Evolutionary conservation across 192 early-diverging fungal genomes (phyloP), one percentile per base, ranked within the genome.

Genomic region (Gigaspora rosea): DNA sequence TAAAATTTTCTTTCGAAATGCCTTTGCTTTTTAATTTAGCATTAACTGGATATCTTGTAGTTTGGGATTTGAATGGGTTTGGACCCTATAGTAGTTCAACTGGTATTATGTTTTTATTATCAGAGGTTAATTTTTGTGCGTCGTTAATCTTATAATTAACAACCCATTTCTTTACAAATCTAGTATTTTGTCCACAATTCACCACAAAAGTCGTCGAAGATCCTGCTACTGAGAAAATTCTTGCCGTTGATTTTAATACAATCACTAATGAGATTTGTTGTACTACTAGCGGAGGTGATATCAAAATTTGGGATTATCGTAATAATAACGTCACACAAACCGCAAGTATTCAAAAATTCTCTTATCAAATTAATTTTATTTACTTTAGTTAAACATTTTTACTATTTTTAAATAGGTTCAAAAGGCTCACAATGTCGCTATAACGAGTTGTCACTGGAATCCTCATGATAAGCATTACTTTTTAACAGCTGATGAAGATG

Each of bases 251-350:
- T 66, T 46, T 13, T 20, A 66, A n/a, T 6, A 36, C 33, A 46
- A 36, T 41, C 18, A 66, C 35, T 46, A 66, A 18, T 36, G 36
- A 46, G 33, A 8, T 66, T 41, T 66, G 33, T 2, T 46, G 64
- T 16, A 66, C 64, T 46, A 41, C 64, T 36, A 46, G 36, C n/a
- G 18, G 16, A 66, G 64, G 64, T 18, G 18, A 66, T 46, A 18
- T 66, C 35, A 66, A 41, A 16, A 66, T 66, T 47, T 66, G 64
- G 33, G 64, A 66, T 66, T 66, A 66, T 66, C 33, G 64, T 66
- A 66, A 32, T 9, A 66, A 46, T 33, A 66, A 46, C 13, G 18
- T 46, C 5, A 16, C 33, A 2, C 18, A 66, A 66, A 66, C 18
- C 18, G 33, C 41, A 66, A 66, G 33, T 46, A 9, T 9, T n/a